Evolutionary conservation across 2,329 filamentous ascomycete genomes (phyloP).

Genomic region (Nigrospora osmanthi): DNA sequence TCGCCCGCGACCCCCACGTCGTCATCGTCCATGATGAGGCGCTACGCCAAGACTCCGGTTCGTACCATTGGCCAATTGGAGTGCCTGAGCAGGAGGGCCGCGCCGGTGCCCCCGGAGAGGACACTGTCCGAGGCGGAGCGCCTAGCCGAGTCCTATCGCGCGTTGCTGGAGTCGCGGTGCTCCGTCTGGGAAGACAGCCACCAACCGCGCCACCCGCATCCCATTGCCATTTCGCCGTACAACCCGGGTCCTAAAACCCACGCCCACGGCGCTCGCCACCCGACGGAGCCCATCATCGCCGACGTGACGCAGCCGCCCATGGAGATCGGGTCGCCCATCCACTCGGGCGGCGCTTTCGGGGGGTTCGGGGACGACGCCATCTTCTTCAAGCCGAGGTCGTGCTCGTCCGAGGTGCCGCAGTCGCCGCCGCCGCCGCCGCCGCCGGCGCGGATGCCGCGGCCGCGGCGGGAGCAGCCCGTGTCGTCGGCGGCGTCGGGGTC

Average conservation of each 20-base stretch:
- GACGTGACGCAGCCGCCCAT: no score
- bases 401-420: slow-evolving; percentile 25
- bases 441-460: no score
- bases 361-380: slow-evolving; percentile 36
- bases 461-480: no score
- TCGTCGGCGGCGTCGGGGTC: neutral
- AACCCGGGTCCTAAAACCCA: no score
- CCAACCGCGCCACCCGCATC: no score
- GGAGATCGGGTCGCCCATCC: neutral
- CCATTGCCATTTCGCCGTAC: no score
- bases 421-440: slow-evolving; percentile 13
- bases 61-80: slow-evolving; percentile 42
- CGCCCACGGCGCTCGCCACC: no score
- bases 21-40: slow-evolving; percentile 22
- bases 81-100: slow-evolving; percentile 13
- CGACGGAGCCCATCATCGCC: no score
- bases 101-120: slow-evolving; percentile 16
- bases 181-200: slow-evolving; percentile 20
- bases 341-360: slow-evolving; percentile 2
- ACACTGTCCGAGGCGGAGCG: slow-evolving; percentile 31
- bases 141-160: slow-evolving; percentile 43
- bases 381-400: slow-evolving; percentile 37
- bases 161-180: slow-evolving; percentile 32
- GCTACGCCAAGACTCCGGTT: slow-evolving; percentile 44
- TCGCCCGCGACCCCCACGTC: slow-evolving; percentile 12